Evolutionary conservation across 2,329 filamentous ascomycete genomes (phyloP), one percentile per base, ranked within the genome.

Genomic region (Alternaria sp.): DNA sequence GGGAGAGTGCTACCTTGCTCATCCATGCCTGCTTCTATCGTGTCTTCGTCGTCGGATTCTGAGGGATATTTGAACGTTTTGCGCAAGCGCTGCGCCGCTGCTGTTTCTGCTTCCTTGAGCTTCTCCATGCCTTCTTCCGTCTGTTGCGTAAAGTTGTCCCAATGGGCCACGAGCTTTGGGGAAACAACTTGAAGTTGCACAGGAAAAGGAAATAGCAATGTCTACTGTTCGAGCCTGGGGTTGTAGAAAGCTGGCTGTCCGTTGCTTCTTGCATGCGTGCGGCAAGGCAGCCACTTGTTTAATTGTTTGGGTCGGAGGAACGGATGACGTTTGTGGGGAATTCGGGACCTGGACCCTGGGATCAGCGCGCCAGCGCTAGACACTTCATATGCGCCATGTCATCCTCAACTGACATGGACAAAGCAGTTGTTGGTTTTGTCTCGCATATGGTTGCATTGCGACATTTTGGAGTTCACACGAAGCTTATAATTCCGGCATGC

Each of bases 11-110:
- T 75, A 89, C 90, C 90, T 84, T 94, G 86, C 79, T 94, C 91
- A 75, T 95, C 92, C 61, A 95, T 82, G 56, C 88, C 86, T 66
- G 88, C 85, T 34, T 86, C 85, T 18, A 83, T 76, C 71, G 84
- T 82, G 12, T 86, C 84, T 30, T 83, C 78, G 75, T 85, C 83
- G 36, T 85, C 82, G 44, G 81, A 80, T 63, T 84, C 82, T 48
- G 84, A 83, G 5, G 90, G 90, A 79, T 94, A 95, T 62, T 86
- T 87, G 79, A 96, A 95, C 8, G 91, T 90, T 70, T 86, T 90
- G 71, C 93, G 89, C 44, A 95, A 82, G 64, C 91, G 88, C 53
- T 91, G 82, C 41, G 85, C 79, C 57, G 82, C 59, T 56, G 26
- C 52, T 56, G 26, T 61, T 43, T 59, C 52, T 26, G 42, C 47